Percentiles rank a stretch among this genome's conserved stretches.
Evolutionary conservation across 129 eudicot species (phyloP).

Genomic region (Flaveria ramosissima): DNA sequence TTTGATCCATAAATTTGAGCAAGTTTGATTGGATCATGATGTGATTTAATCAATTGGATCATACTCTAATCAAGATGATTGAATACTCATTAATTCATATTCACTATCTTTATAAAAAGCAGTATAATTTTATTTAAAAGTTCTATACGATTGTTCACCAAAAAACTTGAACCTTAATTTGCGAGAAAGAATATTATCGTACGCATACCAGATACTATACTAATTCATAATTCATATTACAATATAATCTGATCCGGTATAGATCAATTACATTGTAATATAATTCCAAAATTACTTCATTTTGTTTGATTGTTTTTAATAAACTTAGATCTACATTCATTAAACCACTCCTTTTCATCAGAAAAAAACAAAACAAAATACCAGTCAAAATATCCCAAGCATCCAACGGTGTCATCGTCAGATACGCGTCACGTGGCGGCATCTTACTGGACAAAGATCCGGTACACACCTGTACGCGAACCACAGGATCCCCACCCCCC

Average conservation of each 20-base stretch:
- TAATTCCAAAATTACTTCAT: background rate
- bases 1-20: background rate
- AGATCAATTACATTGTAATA: background rate
- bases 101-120: no score
- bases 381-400: constrained; percentile 2
- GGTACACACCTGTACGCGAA: constrained; percentile 28
- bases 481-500: constrained; percentile 20
- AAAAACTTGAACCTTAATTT: no score
- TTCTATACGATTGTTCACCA: no score
- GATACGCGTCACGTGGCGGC: constrained; percentile 16
- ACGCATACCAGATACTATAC: no score
- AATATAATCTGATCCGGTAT: no score
- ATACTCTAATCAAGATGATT: no score
- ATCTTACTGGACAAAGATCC: constrained; percentile 24
- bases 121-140: no score
- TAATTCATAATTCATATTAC: no score
- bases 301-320: background rate
- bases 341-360: background rate
- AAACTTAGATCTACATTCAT: background rate
- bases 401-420: constrained; percentile 21
- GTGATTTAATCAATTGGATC: background rate
- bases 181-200: no score
- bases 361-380: constrained; percentile 6
- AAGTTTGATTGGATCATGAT: background rate
- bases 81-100: no score